These are phyloP conservation scores for Scheffersomyces amazonensis DNA, from an alignment of 805 yeast species.

Conservation along the genomic window DNA sequence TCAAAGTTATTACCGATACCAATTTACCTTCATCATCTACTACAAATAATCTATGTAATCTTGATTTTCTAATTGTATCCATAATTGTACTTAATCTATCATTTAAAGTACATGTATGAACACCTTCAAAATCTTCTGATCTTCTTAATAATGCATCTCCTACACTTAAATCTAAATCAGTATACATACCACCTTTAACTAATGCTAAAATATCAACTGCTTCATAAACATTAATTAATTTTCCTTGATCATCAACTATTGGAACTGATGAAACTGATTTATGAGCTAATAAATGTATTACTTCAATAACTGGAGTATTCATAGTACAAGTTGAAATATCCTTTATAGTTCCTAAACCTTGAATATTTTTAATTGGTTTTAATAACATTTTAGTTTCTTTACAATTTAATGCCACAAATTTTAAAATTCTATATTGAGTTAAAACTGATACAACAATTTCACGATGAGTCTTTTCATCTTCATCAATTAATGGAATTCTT, in stretches of 20 bases:
- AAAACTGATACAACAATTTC: constrained; percentile 94
- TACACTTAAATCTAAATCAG: constrained; percentile 84
- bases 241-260: constrained; percentile 71
- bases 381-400: constrained; percentile 84
- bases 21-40: constrained; percentile 81
- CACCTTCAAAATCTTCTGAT: constrained; percentile 96
- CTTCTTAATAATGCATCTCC: constrained; percentile 95
- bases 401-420: constrained; percentile 94
- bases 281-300: constrained; percentile 74
- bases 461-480: constrained; percentile 86
- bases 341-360: constrained; percentile 54
- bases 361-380: constrained; percentile 69
- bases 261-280: constrained; percentile 91
- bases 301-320: constrained; percentile 92
- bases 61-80: constrained; percentile 88
- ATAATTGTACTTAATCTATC: constrained; percentile 86
- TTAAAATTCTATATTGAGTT: constrained; percentile 93
- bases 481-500: constrained; percentile 91
- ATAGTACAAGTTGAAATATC: constrained; percentile 76
- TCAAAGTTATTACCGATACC: constrained; percentile 81
- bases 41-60: constrained; percentile 88
- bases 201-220: constrained; percentile 91
- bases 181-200: constrained; percentile 91
- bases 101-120: constrained; percentile 85
- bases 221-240: constrained; percentile 85